Base-by-base conservation (phyloP, 352 stramenopile genomes). In the Thraustochytrium striatum region DNA sequence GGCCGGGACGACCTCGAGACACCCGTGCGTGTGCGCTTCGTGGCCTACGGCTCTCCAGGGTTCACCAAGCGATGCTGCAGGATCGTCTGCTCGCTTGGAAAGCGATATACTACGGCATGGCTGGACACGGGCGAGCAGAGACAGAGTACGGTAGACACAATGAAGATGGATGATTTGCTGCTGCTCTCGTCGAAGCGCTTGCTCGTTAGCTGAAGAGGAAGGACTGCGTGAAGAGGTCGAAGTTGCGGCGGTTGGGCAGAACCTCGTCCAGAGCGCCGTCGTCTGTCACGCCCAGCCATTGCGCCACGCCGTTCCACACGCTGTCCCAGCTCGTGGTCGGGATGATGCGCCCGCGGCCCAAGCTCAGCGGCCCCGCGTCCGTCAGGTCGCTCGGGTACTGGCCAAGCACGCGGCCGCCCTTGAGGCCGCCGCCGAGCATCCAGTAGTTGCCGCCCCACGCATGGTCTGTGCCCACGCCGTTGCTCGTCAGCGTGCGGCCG, bases 361-460 rank as follows among this genome's bases (percentile, higher is more conserved):
- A 69, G 47, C 79, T 84, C 21, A 83, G 58, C 30, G 43, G 62
- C n/a, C 79, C 44, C 41, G 82, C 35, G n/a, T n/a, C n/a, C 1
- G 83, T 82, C 13, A 91, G 82, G 52, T 90, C 86, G 36, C 68
- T 87, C 3, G 87, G 87, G 82, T 90, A 89, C 28, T 82, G 1
- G 57, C 87, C 87, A 13, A 88, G 50, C 28, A 91, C 83, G 50
- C 69, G 69, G 8, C 83, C 82, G 25, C 86, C 86, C 13, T 87
- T 86, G 0, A 91, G 57, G 25, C 50, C 57, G 13, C 86, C 86
- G 62, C 85, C 85, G 21, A 78, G 41, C 9, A 87, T 55, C 33
- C 87, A 84, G 39, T 80, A 43, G 69, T 81, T 47, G 38, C 38
- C 53, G 53, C 36, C 81, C 81, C 82, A 57, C 32, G 32, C 86